phyloP scores from a whole-genome alignment of 1,284 basidiomycete species.

The Moesziomyces antarcticus region DNA sequence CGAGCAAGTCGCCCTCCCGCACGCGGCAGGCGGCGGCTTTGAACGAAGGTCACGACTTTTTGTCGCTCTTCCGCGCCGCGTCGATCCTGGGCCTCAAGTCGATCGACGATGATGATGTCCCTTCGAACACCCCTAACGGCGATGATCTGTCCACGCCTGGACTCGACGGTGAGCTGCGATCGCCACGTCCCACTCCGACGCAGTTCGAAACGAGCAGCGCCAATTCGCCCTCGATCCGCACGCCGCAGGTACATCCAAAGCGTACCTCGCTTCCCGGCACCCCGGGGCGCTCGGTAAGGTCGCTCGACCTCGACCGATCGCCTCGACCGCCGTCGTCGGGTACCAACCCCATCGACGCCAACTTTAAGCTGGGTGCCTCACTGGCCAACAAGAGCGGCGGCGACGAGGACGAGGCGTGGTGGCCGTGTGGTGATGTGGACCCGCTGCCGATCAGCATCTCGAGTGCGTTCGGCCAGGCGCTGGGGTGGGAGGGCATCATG shows the following conservation, averaged over 20 bases:
- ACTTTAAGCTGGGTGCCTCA: constrained; percentile 33
- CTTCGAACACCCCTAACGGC: constrained; percentile 1
- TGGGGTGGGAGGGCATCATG: constrained; percentile 67
- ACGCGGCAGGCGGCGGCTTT: constrained; percentile 16
- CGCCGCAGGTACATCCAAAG: constrained; percentile 35
- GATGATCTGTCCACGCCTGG: constrained; percentile 18
- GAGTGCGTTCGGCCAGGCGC: constrained; percentile 51
- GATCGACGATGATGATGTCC: constrained; percentile 9
- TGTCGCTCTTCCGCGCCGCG: constrained; percentile 32
- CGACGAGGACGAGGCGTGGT: constrained; percentile 52
- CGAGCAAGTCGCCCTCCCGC: constrained; percentile 5
- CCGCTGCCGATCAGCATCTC: constrained; percentile 56
- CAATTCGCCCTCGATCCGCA: constrained; percentile 23
- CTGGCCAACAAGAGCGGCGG: constrained; percentile 14
- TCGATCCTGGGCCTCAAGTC: constrained; percentile 19
- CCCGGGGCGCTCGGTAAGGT: constrained; percentile 25
- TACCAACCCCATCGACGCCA: constrained; percentile 41
- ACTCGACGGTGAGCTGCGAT: constrained; percentile 6
- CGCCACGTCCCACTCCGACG: constrained; percentile 5
- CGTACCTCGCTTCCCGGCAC: constrained; percentile 23
- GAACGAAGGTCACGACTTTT: constrained; percentile 21
- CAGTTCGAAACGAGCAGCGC: constrained; percentile 26
- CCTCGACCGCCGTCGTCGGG: constrained; percentile 10
- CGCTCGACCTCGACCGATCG: constrained; percentile 41
- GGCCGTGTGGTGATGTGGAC: constrained; percentile 56